Conservation (phyloP, 495 filamentous ascomycete species). For the Staphylotrichum tortipilum region DNA sequence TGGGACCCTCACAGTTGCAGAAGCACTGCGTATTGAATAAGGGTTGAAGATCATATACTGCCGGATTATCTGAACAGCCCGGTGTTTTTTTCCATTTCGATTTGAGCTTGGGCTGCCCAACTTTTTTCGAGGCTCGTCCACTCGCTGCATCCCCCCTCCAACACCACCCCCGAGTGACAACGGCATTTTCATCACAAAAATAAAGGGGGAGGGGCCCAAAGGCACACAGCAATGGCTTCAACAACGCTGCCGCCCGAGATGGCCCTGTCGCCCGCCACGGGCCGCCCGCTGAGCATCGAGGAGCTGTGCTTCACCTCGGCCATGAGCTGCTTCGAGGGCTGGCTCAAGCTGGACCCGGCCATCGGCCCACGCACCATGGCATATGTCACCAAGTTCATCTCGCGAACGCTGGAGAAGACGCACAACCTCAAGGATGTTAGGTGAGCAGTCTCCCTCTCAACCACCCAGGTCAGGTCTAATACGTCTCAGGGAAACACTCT, state of each 20-base stretch:
- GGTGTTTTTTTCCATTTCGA: no score
- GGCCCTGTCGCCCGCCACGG: not conserved
- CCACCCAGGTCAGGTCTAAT: slow-evolving; percentile 6
- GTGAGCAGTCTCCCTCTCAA: slow-evolving; percentile 16
- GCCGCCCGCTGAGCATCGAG: slow-evolving; percentile 33
- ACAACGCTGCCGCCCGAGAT: not conserved
- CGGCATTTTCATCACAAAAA: no score
- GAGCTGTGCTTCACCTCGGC: slow-evolving; percentile 46
- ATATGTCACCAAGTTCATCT: slow-evolving; percentile 41
- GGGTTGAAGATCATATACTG: no score
- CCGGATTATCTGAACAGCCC: no score
- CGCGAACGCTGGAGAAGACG: slow-evolving; percentile 45
- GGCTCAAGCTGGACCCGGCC: slow-evolving; percentile 41
- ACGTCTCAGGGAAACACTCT: slow-evolving; percentile 41
- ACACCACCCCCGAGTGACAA: no score
- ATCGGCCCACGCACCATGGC: slow-evolving; percentile 42
- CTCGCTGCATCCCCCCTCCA: no score
- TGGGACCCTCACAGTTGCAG: no score
- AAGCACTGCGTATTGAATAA: no score
- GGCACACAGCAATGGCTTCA: not conserved
- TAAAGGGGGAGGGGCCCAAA: no score
- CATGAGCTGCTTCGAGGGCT: slow-evolving; percentile 47
- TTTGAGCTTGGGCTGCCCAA: no score
- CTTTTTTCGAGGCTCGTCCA: no score
- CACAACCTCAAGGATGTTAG: slow-evolving; percentile 46